Percentiles rank a stretch among this genome's conserved stretches.
Evolutionary conservation across 2,329 filamentous ascomycete species (phyloP).

Genomic region (Cladorrhinum sp.): DNA sequence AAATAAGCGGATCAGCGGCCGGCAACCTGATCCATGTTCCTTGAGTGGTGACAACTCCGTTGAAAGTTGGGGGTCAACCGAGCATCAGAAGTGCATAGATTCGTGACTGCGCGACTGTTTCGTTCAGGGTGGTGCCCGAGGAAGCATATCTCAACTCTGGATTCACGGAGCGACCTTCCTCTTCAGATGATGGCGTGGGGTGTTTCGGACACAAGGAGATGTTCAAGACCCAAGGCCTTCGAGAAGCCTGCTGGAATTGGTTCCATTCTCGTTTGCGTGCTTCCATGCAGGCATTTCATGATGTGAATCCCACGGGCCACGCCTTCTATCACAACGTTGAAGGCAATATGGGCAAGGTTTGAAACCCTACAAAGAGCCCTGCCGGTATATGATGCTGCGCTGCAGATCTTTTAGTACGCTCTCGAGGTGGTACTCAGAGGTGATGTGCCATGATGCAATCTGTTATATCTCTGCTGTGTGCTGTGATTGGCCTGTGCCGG

Average conservation of each 20-base stretch:
- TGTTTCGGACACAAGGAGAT: constrained; percentile 2
- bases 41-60: not conserved
- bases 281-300: not conserved
- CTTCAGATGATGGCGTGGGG: not conserved
- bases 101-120: too few species aligned
- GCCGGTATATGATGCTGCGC: too few species aligned
- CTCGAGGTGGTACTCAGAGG: not conserved
- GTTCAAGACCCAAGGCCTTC: not conserved
- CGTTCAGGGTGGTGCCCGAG: not conserved
- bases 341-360: too few species aligned
- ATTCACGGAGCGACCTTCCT: not conserved
- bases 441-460: not conserved
- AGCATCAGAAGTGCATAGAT: too few species aligned
- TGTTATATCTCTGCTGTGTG: not conserved
- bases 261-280: not conserved
- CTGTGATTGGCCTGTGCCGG: too few species aligned
- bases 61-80: not conserved
- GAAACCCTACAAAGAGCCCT: too few species aligned
- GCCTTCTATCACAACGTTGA: too few species aligned
- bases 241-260: not conserved
- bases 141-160: not conserved
- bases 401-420: too few species aligned
- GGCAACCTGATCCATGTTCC: too few species aligned
- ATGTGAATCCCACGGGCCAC: too few species aligned
- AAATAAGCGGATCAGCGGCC: too few species aligned